Base-by-base conservation (phyloP, 192 early-diverging fungal genomes). In the Coemansia sp. region DNA sequence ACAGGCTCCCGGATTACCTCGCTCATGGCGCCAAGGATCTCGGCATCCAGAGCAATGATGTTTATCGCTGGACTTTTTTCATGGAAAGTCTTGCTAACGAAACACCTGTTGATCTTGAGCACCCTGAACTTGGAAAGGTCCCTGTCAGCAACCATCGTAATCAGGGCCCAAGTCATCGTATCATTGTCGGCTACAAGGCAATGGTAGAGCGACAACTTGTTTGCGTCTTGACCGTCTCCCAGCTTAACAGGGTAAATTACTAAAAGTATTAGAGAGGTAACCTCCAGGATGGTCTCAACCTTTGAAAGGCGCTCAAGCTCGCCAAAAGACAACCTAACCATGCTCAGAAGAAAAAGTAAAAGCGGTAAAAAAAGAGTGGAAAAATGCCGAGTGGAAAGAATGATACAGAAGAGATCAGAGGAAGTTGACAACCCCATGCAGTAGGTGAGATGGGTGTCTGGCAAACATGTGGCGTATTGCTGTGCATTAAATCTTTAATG, bases 101-200 rank as follows among this genome's bases (percentile, higher is more conserved):
- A 70, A 35, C 57, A 63, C 57, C 62, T 65, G 21, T n/a, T 42
- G 7, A 81, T 46, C 51, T 39, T 72, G 18, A 82, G 42, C 37
- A 82, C 70, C 3, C 66, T 64, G 56, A 62, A 73, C 20, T 66
- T 63, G 16, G 70, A 23, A 21, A 82, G 67, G 26, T 59, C 57
- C 26, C 69, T 45, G 35, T 68, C 65, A 4, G 67, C 65, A 6
- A 79, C 56, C 56, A 79, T 48, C 14, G 74, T 60, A 35, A 84
- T 65, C 21, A 79, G 60, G 14, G 61, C 71, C 9, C 76, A 60
- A 1, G 70, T 69, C 0, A 65, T 68, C 36, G 70, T 58, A 37
- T 66, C 65, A 35, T 78, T 70, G 35, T 84, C 83, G 11, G 73
- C 75, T 0, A 80, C 53, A 55, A 81, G 67, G 51, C 75, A 74